Conservation (phyloP, 768 basidiomycete genomes). For the Kwoniella dendrophila region DNA sequence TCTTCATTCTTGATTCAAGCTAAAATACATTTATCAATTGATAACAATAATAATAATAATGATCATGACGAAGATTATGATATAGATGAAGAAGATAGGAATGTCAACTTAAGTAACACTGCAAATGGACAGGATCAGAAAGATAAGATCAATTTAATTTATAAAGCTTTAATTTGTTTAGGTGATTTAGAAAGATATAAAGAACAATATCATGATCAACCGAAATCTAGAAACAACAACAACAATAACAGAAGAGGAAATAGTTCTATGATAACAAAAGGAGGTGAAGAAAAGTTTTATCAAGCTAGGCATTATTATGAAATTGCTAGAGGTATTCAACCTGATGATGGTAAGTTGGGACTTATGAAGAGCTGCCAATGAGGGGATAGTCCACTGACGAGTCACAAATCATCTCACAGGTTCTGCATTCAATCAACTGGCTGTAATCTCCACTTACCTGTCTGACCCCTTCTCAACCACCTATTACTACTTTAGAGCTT, state of each 20-base stretch:
- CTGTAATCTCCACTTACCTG: conserved; percentile 83
- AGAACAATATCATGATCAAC: conserved; percentile 69
- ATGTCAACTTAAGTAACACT: too few species aligned
- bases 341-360: conserved; percentile 75
- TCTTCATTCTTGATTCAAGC: conserved; percentile 60
- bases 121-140: conserved; percentile 61
- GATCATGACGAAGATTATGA: conserved; percentile 6
- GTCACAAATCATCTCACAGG: conserved; percentile 30
- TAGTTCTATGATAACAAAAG: conserved; percentile 44
- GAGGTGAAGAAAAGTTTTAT: conserved; percentile 63
- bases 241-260: too few species aligned
- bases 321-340: conserved; percentile 77
- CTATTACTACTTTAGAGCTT: conserved; percentile 85
- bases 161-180: conserved; percentile 85
- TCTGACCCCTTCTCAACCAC: conserved; percentile 78
- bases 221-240: conserved; percentile 17
- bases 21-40: neutral
- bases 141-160: conserved; percentile 71
- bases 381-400: too few species aligned
- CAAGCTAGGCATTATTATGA: conserved; percentile 66
- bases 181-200: conserved; percentile 94
- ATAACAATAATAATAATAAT: conserved; percentile 11
- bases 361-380: too few species aligned
- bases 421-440: conserved; percentile 93
- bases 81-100: neutral